These are phyloP conservation scores for Boechera divaricarpa DNA, from an alignment of 345 rosid genomes.

Conservation along the genomic window DNA sequence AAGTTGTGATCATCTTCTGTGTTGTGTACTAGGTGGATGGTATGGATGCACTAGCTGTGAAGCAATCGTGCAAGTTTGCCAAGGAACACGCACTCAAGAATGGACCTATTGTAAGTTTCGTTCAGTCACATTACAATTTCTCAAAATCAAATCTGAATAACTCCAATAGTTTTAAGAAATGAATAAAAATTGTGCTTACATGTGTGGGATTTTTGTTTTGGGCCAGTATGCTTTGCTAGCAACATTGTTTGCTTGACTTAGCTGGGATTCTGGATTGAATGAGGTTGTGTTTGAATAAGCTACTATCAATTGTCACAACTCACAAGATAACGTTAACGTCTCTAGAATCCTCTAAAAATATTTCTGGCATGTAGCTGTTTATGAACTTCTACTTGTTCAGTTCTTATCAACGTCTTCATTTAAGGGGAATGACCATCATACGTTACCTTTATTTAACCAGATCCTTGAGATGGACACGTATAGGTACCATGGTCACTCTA, in stretches of 20 bases:
- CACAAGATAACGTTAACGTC: neutral
- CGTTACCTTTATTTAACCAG: constrained; percentile 47
- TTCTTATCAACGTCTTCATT: neutral
- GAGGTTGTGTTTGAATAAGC: neutral
- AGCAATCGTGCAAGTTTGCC: constrained; percentile 90
- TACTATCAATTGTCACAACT: neutral
- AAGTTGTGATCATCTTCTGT: neutral
- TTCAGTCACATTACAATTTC: neutral
- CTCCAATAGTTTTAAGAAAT: neutral
- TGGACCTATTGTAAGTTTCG: constrained; percentile 82
- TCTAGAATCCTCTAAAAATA: neutral
- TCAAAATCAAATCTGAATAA: neutral
- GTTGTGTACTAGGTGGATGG: constrained; percentile 72
- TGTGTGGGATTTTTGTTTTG: neutral
- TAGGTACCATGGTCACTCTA: constrained; percentile 95
- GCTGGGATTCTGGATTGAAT: neutral
- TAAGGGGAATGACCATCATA: neutral
- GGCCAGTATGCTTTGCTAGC: neutral
- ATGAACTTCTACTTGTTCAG: neutral
- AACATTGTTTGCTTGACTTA: neutral
- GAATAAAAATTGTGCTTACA: neutral
- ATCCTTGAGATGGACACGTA: constrained; percentile 97
- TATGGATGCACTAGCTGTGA: constrained; percentile 90
- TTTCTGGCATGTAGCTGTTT: neutral
- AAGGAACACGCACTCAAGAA: constrained; percentile 84